These are phyloP conservation scores for Atalantia buxifolia DNA, from an alignment of 345 rosid genomes.

Conservation along the genomic window DNA sequence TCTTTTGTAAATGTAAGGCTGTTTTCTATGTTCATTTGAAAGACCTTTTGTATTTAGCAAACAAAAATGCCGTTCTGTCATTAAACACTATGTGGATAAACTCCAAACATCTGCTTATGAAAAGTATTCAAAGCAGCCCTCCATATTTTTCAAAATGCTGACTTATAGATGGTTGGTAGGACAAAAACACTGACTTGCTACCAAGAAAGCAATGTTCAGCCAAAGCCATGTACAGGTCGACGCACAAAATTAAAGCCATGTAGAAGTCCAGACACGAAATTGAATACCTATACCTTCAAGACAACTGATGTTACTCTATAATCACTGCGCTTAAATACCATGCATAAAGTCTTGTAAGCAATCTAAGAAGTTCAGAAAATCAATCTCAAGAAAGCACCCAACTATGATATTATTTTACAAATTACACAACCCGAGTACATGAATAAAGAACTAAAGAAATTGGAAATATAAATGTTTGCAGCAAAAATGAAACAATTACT, in stretches of 20 bases:
- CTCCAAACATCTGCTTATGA: not conserved
- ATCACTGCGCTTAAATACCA: not conserved
- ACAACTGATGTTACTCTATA: not conserved
- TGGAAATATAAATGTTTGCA: not conserved
- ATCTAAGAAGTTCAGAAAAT: not conserved
- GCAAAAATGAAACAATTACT: not conserved
- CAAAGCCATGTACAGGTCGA: not conserved
- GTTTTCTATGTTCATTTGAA: not conserved
- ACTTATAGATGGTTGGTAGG: not conserved
- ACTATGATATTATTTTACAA: not conserved
- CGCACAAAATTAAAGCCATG: not conserved
- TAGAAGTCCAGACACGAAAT: not conserved
- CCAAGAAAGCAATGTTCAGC: not conserved
- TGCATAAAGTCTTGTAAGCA: not conserved
- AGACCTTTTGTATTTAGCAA: not conserved
- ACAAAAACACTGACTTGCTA: not conserved
- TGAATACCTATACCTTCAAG: not conserved
- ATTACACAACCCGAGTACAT: not conserved
- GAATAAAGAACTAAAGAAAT: not conserved
- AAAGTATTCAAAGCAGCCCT: not conserved
- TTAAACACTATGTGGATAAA: not conserved
- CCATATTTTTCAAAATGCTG: not conserved
- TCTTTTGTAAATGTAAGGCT: not conserved
- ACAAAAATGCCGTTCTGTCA: not conserved
- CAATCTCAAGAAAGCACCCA: constrained; percentile 1